Evolutionary conservation across 257 asterid genomes (phyloP).

Genomic region (Solanum dulcamara): DNA sequence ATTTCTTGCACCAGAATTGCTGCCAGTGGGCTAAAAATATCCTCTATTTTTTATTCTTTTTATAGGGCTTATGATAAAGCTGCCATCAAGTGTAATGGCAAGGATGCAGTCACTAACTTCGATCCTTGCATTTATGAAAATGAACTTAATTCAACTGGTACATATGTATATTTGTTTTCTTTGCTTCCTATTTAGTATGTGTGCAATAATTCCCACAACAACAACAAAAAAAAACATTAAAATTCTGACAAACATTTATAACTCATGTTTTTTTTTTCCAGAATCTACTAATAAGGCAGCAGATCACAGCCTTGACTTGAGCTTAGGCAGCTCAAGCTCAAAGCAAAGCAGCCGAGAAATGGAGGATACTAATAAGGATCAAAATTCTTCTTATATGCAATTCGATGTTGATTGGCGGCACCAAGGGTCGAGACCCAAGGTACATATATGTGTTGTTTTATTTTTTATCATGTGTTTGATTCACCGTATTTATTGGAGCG

Average conservation of each 20-base stretch:
- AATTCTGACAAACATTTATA: not conserved
- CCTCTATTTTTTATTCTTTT: not conserved
- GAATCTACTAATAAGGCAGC: constrained; percentile 29
- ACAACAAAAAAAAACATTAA: not conserved
- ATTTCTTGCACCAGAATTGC: not conserved
- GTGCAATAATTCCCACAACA: not conserved
- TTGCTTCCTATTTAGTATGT: not conserved
- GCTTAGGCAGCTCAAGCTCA: constrained; percentile 57
- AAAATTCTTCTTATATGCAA: constrained; percentile 18
- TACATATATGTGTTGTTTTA: not conserved
- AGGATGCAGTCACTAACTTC: constrained; percentile 79
- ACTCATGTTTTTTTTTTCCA: constrained; percentile 2
- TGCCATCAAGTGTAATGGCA: constrained; percentile 72
- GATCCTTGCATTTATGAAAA: constrained; percentile 65
- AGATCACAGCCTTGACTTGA: constrained; percentile 62
- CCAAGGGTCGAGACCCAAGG: constrained; percentile 44
- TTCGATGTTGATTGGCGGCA: constrained; percentile 44
- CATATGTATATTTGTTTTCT: not conserved
- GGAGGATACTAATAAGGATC: constrained; percentile 9
- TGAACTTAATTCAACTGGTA: constrained; percentile 47
- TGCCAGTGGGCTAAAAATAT: not conserved
- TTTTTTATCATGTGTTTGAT: no score
- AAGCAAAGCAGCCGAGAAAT: constrained; percentile 16
- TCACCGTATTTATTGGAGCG: no score
- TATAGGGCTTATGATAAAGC: constrained; percentile 92